A percentile compares a stretch with the other conserved stretches of the same genome.
phyloP scores from a whole-genome alignment of 2,329 filamentous ascomycete genomes.

The Trichophyton schoenleinii region DNA sequence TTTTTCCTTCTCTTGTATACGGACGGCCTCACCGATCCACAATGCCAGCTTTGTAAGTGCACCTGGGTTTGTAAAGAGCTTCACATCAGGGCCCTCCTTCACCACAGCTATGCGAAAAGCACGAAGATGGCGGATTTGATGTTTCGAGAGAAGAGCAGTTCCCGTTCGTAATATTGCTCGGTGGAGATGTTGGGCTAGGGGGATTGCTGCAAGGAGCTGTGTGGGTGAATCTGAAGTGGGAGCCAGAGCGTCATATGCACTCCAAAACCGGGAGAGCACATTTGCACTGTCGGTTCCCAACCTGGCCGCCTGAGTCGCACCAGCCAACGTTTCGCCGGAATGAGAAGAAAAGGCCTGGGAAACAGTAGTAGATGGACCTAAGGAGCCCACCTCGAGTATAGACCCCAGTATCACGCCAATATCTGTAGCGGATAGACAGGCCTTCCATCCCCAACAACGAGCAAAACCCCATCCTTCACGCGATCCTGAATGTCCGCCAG shows the following conservation, averaged over 20 bases:
- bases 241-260: conserved; percentile 46
- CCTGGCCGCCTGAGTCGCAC: conserved; percentile 13
- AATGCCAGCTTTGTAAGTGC: conserved; percentile 86
- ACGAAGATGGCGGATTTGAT: conserved; percentile 80
- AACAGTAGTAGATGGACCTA: conserved; percentile 19
- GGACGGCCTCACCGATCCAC: conserved; percentile 86
- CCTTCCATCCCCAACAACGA: conserved; percentile 93
- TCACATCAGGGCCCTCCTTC: conserved; percentile 82
- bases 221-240: conserved; percentile 33
- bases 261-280: conserved; percentile 41
- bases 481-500: conserved; percentile 55
- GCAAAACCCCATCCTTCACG: conserved; percentile 97
- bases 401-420: conserved; percentile 87
- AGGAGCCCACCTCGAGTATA: conserved; percentile 71
- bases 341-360: conserved; percentile 12
- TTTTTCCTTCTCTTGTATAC: conserved; percentile 75
- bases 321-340: conserved; percentile 6
- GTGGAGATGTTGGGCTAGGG: conserved; percentile 77
- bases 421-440: conserved; percentile 83
- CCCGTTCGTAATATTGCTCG: conserved; percentile 88
- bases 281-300: conserved; percentile 20
- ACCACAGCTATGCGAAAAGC: conserved; percentile 93
- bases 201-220: conserved; percentile 59
- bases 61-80: conserved; percentile 84
- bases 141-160: conserved; percentile 80